Percentiles rank a stretch among this genome's conserved stretches.
Evolutionary conservation across 495 filamentous ascomycete genomes (phyloP).

Genomic region (Penicillium macrosclerotiorum): DNA sequence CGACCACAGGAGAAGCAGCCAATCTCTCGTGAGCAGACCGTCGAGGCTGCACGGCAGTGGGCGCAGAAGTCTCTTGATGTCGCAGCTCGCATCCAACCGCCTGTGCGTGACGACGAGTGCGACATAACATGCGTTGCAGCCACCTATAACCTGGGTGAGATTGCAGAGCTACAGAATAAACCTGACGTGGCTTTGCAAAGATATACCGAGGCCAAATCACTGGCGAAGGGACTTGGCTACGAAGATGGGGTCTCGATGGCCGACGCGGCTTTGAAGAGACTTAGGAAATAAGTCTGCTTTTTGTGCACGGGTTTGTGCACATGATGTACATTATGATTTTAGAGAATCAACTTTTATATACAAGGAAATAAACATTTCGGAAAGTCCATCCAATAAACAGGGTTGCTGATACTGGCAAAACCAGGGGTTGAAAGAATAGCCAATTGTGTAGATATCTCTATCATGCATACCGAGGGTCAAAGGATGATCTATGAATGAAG

Average conservation of each 20-base stretch:
- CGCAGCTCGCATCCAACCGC: slow-evolving; percentile 52
- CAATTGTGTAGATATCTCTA: too few relatives aligned
- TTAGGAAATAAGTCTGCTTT: slow-evolving; percentile 29
- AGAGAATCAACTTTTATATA: slow-evolving; percentile 11
- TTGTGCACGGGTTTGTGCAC: not conserved
- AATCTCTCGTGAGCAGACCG: slow-evolving; percentile 46
- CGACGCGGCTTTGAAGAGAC: slow-evolving; percentile 42
- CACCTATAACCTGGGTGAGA: slow-evolving; percentile 81
- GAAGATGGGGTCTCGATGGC: slow-evolving; percentile 61
- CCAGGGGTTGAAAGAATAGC: too few relatives aligned
- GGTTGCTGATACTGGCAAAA: too few relatives aligned
- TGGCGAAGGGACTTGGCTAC: slow-evolving; percentile 64
- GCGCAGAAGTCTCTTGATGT: slow-evolving; percentile 69
- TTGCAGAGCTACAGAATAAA: slow-evolving; percentile 70
- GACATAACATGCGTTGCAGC: slow-evolving; percentile 81
- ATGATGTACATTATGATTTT: slow-evolving; percentile 21
- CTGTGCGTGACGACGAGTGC: slow-evolving; percentile 73
- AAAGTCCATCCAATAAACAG: too few relatives aligned
- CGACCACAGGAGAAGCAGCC: slow-evolving; percentile 42
- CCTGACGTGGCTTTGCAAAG: slow-evolving; percentile 53
- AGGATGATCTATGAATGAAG: not conserved
- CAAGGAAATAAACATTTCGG: too few relatives aligned
- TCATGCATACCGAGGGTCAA: too few relatives aligned
- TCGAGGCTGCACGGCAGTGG: slow-evolving; percentile 68
- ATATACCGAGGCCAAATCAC: slow-evolving; percentile 58